phyloP scores from a whole-genome alignment of 148 eudicot genomes.

The Chenopodium suecicum region DNA sequence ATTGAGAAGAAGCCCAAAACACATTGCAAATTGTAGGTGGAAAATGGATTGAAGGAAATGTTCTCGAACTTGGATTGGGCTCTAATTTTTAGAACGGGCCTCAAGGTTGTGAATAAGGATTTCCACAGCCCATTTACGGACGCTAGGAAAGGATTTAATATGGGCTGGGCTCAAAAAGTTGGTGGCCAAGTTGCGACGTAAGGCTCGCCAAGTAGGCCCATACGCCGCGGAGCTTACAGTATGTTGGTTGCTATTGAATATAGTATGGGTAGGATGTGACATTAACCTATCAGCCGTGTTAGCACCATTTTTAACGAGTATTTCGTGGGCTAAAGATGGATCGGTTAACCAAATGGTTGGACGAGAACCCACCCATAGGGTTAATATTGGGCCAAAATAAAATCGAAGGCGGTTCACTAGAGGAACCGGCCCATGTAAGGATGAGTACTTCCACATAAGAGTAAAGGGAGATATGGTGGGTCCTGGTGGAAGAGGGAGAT shows the following conservation, averaged over 20 bases:
- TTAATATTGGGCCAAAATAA: slow-evolving; percentile 18
- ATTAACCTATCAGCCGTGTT: slow-evolving; percentile 3
- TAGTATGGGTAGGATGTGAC: slow-evolving; percentile 14
- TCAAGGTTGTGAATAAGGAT: neutral
- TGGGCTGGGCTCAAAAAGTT: too few relatives aligned
- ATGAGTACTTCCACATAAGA: slow-evolving; percentile 15
- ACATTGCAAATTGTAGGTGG: slow-evolving; percentile 22
- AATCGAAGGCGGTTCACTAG: neutral
- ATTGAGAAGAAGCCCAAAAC: slow-evolving; percentile 21
- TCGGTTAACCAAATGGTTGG: slow-evolving; percentile 21
- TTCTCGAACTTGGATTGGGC: slow-evolving; percentile 13
- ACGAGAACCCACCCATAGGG: slow-evolving; percentile 14
- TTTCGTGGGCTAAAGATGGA: slow-evolving; percentile 9
- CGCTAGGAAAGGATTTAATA: neutral
- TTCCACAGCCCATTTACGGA: slow-evolving; percentile 18
- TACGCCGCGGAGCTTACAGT: slow-evolving; percentile 10
- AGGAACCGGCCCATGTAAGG: slow-evolving; percentile 15
- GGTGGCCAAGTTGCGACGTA: slow-evolving; percentile 11
- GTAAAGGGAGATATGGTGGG: slow-evolving; percentile 7
- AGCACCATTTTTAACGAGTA: slow-evolving; percentile 20
- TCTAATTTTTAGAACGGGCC: neutral
- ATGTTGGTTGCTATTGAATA: slow-evolving; percentile 26
- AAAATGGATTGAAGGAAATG: slow-evolving; percentile 4
- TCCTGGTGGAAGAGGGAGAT: slow-evolving; percentile 16
- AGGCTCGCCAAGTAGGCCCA: neutral